Evolutionary conservation across 2,329 filamentous ascomycete genomes (phyloP).

Genomic region (Coccinonectria pachysandricola): DNA sequence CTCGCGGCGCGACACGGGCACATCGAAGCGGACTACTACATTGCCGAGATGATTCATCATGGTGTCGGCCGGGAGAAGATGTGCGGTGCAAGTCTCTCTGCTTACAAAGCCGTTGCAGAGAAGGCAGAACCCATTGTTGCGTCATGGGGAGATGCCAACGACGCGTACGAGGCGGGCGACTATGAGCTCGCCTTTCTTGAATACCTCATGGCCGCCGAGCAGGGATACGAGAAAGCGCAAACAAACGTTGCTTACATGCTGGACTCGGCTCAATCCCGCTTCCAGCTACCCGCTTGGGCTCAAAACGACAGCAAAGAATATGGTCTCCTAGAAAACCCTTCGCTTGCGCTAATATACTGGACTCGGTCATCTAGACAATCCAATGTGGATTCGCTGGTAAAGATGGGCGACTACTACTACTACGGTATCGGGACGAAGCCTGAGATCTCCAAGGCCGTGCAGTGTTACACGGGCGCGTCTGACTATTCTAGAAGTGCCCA

Average conservation of each 20-base stretch:
- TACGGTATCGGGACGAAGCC: slow-evolving; percentile 62
- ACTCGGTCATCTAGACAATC: slow-evolving; percentile 86
- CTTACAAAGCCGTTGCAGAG: slow-evolving; percentile 74
- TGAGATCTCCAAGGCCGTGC: slow-evolving; percentile 77
- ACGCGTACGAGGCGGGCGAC: slow-evolving; percentile 70
- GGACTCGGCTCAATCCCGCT: slow-evolving; percentile 55
- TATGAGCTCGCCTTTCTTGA: slow-evolving; percentile 68
- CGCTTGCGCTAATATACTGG: slow-evolving; percentile 81
- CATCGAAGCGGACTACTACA: slow-evolving; percentile 84
- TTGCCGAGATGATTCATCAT: slow-evolving; percentile 76
- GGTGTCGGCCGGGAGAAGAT: slow-evolving; percentile 72
- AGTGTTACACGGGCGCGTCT: slow-evolving; percentile 85
- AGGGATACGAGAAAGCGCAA: slow-evolving; percentile 82
- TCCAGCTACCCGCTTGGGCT: slow-evolving; percentile 32
- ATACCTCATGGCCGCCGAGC: slow-evolving; percentile 82
- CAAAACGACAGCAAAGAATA: slow-evolving; percentile 27
- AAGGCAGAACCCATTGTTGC: slow-evolving; percentile 64
- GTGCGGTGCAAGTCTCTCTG: slow-evolving; percentile 65
- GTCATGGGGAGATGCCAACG: slow-evolving; percentile 73
- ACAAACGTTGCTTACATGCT: slow-evolving; percentile 83
- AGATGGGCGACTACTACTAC: slow-evolving; percentile 98
- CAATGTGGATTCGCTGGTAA: slow-evolving; percentile 89
- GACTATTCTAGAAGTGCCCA: slow-evolving; percentile 89
- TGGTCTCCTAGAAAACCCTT: slow-evolving; percentile 39
- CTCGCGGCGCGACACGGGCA: slow-evolving; percentile 72